Conservation (phyloP, 1,284 basidiomycete species). For the Naganishia sp. region DNA sequence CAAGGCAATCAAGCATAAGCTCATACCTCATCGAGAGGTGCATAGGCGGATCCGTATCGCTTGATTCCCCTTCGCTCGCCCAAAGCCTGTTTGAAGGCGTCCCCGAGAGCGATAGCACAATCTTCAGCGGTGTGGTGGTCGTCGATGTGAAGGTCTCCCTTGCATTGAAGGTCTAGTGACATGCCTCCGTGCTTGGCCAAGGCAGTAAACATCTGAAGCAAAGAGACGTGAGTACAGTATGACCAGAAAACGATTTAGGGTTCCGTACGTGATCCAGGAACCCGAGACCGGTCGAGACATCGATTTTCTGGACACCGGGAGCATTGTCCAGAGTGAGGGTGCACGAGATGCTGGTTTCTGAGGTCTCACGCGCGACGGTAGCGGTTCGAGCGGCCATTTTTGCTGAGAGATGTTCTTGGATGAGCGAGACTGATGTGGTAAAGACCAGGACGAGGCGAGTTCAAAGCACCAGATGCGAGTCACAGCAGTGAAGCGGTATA, state of each 20-base stretch:
- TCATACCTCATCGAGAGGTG: constrained; percentile 90
- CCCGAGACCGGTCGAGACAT: constrained; percentile 91
- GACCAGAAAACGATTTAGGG: constrained; percentile 32
- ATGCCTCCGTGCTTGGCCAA: constrained; percentile 92
- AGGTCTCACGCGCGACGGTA: constrained; percentile 79
- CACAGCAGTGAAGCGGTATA: background rate
- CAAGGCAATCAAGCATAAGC: background rate
- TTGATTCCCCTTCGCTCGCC: constrained; percentile 93
- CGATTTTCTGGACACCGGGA: constrained; percentile 67
- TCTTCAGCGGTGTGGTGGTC: constrained; percentile 99
- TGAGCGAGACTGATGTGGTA: background rate
- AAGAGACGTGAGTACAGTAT: background rate
- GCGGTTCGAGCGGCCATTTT: constrained; percentile 59
- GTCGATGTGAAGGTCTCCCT: constrained; percentile 96
- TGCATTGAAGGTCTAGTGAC: constrained; percentile 84
- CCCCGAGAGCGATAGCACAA: constrained; percentile 86
- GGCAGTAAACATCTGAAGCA: constrained; percentile 87
- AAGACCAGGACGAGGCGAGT: background rate
- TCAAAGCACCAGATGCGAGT: too few relatives aligned
- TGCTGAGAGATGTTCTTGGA: background rate
- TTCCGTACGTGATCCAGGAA: constrained; percentile 89
- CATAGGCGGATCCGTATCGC: constrained; percentile 94
- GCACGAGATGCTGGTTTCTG: constrained; percentile 87
- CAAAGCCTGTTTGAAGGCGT: constrained; percentile 92
- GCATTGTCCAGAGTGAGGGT: constrained; percentile 78